Base-by-base conservation (phyloP, 2,329 filamentous ascomycete species). In the Hansfordia pulvinata region DNA sequence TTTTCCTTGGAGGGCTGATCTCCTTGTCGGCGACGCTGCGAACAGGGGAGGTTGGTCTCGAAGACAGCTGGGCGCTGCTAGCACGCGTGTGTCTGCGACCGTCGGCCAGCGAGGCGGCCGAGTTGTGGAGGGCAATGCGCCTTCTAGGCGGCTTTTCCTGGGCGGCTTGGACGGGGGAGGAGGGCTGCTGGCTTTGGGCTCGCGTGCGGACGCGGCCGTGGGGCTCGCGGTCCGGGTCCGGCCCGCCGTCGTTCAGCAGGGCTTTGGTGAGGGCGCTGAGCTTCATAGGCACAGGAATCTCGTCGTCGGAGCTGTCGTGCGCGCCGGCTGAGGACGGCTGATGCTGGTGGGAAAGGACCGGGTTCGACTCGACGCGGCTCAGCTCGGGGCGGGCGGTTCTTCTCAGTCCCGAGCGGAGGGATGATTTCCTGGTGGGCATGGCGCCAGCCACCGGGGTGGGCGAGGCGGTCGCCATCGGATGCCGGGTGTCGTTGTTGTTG, bases 241-340 rank as follows among this genome's bases (percentile, higher is more conserved):
- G 64, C 4, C 62, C 58, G 22, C 69, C 68, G 32, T 76, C 71
- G 30, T 72, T 70, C 14, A 94, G 64, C 10, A 94, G 62, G 12
- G 84, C 86, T 47, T 90, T 88, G 25, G 88, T 93, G 38, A 90
- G 70, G 42, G 86, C 85, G 49, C 85, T 94, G 48, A 94, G 79
- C 57, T 90, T 92, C 71, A 90, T 84, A 42, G 85, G 85, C 39
- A 83, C 78, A 10, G 81, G 80, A 16, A 92, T 82, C 53, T 94
- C 88, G 44, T 94, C 88, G 53, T 94, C 88, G 14, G 86, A 93
- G 60, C 83, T 93, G 47, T 93, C 86, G 41, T 82, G 76, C n/a
- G 49, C 54, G 36, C 56, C 63, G 25, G 60, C 58, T 31, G 60
- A 60, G 29, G 60, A 50, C 26, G n/a, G n/a, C n/a, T n/a, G n/a